Base-by-base conservation (phyloP, 164 flowering plant species). In the Annona squamosa region DNA sequence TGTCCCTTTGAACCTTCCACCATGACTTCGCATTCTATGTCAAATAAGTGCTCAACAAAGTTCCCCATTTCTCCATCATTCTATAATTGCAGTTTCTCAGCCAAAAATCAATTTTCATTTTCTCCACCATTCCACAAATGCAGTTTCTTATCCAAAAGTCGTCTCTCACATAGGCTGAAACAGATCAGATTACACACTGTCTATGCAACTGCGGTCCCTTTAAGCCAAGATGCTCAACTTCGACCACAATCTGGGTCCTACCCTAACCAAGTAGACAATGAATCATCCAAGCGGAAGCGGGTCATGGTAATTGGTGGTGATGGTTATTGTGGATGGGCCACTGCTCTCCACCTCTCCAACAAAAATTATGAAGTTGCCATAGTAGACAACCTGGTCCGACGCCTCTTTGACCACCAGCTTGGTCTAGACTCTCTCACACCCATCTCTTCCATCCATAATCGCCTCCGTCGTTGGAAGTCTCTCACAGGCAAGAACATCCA, bases 321-420 rank as follows among this genome's bases (percentile, higher is more conserved):
- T 85, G 98, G 98, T 46, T 94, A 92, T 78, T 94, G 98, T 81
- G 98, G 98, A 10, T 94, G 97, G 98, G 97, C 98, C 69, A 94
- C 98, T 63, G 91, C 97, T n/a, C 95, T 94, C 70, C 97, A 94
- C 78, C 81, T 94, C 10, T 94, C 98, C 42, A 91, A 91, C 75
- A 90, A 90, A 79, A 85, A 84, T 59, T 94, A 94, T 67, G 91
- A 91, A 77, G 97, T 94, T 72, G 89, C 95, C 73, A 83, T 92
- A 75, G 97, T 91, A 68, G 98, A 94, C 82, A 92, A 73, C 83
- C 91, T 94, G 68, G 86, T 94, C 42, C 94, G 97, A 6, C 97
- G 98, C 59, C 91, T 83, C 48, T 92, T 92, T 78, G 97, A 94
- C 79, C 90, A 92, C 75, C 98, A 94, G 74, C 93, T 94, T 71